Evolutionary conservation across 2,329 filamentous ascomycete genomes (phyloP), one percentile per base, ranked within the genome.

Genomic region (Fusarium sp.): DNA sequence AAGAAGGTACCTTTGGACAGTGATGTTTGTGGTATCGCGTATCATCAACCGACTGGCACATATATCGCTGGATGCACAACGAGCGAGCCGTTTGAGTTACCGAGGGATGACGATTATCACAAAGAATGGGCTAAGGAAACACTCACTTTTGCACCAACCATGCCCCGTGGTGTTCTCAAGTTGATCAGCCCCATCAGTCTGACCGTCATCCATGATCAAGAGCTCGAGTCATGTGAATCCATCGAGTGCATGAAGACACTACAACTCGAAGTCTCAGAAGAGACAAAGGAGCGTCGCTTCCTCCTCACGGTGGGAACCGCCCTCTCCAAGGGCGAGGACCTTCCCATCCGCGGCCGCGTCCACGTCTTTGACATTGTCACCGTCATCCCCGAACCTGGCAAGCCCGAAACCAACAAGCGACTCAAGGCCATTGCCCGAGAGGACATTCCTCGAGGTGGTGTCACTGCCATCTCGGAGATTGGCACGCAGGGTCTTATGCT

Each of bases 291-390:
- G 81, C 92, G 95, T 18, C 93, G 92, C 78, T 92, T 94, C 79
- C 88, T 98, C 56, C 89, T 99, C 60, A 91, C 92, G 0, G 92
- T 98, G 2, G 97, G 96, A 16, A 98, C 96, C 0, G 93, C 95
- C 2, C 89, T 97, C 29, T 89, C 92, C n/a, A 93, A 93, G 69
- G 97, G 97, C 45, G 97, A 99, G 83, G 97, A 98, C 79, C 90
- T 97, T 66, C 92, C 95, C 1, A 93, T 95, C 1, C 91, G 94
- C 54, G 97, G 97, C 3, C 90, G 93, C 45, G 90, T 99, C 43
- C 95, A 97, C 78, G 94, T 98, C 57, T 97, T 97, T 79, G 95
- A 98, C 79, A 90, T 99, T 33, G 95, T 97, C 67, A 90, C 92
- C 37, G 97, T 99, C 35, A 96, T 98, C 1, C 96, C 97, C 0